Conservation (phyloP, 1,284 basidiomycete genomes). For the Bjerkandera adusta region DNA sequence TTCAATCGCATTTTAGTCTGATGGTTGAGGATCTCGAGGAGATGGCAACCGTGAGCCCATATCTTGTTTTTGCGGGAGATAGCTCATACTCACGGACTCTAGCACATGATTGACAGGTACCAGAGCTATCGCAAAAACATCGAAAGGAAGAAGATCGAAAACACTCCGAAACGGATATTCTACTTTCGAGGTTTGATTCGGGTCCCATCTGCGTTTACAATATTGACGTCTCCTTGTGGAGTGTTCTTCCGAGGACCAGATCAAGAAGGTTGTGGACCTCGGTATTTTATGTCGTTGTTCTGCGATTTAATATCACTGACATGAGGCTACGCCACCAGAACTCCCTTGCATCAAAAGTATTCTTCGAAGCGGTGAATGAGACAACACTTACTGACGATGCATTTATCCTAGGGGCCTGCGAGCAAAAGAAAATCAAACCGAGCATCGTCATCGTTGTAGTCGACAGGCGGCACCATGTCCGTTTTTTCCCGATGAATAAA, state of each 20-base stretch:
- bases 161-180: slow-evolving; percentile 61
- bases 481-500: slow-evolving; percentile 62
- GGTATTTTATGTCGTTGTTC: slow-evolving; percentile 36
- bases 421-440: slow-evolving; percentile 49
- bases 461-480: slow-evolving; percentile 74
- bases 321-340: background rate
- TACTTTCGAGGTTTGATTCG: slow-evolving; percentile 61
- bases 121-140: slow-evolving; percentile 47
- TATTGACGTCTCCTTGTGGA: slow-evolving; percentile 38
- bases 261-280: slow-evolving; percentile 62
- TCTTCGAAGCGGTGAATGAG: background rate
- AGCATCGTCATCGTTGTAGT: slow-evolving; percentile 75
- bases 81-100: background rate
- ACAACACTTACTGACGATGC: too few species aligned
- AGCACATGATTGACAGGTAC: slow-evolving; percentile 56
- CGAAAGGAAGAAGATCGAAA: slow-evolving; percentile 50
- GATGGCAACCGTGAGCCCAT: slow-evolving; percentile 50
- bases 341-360: background rate
- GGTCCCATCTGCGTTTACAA: background rate
- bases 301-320: background rate
- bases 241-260: slow-evolving; percentile 80
- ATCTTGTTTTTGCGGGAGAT: too few species aligned
- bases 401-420: slow-evolving; percentile 51
- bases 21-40: slow-evolving; percentile 68
- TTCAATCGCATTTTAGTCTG: slow-evolving; percentile 66